Base-by-base conservation (phyloP, 2,329 filamentous ascomycete species). In the Xylariales sp. region DNA sequence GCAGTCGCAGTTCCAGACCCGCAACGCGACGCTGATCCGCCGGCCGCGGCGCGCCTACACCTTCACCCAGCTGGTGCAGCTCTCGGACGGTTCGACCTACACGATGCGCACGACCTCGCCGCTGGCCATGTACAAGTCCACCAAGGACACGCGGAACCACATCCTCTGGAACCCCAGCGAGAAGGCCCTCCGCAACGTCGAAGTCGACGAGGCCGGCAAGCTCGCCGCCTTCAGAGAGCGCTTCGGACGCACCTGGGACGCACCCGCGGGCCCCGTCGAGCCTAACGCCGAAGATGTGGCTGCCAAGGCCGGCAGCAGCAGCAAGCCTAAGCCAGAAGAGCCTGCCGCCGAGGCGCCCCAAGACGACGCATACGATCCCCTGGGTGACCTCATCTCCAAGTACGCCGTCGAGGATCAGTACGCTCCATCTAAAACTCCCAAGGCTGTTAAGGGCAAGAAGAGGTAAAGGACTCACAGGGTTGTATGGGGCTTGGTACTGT, bases 51-150 rank as follows among this genome's bases (percentile, higher is more conserved):
- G 90, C 5, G 91, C 93, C 29, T 97, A 96, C 74, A 88, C 84
- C 50, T 97, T 96, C 73, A 96, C 91, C n/a, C 93, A 98, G 67
- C 78, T 98, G 43, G 74, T 98, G 50, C 90, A 89, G 38, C 83
- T 97, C 47, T 88, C 85, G 28, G 93, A 98, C 70, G 93, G 93
- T 52, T 86, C 80, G 55, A 85, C 90, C 43, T 97, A 80, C 66
- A 81, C 84, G 33, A 74, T 82, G 55, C 85, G 85, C 58, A 90
- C 87, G 17, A 88, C 86, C 10, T 87, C 79, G 10, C 87, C 88
- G 1, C 50, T 64, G 24, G 72, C 76, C 4, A 61, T 85, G 33
- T 75, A 78, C 65, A 69, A 70, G 42, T 69, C 70, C 41, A 67
- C 67, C 43, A 94, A 95, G 65, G 93, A 98, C 68, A 87, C 84